Percentiles rank a stretch among this genome's conserved stretches.
phyloP scores from a whole-genome alignment of 805 yeast genomes.

The Candida ascalaphidarum region DNA sequence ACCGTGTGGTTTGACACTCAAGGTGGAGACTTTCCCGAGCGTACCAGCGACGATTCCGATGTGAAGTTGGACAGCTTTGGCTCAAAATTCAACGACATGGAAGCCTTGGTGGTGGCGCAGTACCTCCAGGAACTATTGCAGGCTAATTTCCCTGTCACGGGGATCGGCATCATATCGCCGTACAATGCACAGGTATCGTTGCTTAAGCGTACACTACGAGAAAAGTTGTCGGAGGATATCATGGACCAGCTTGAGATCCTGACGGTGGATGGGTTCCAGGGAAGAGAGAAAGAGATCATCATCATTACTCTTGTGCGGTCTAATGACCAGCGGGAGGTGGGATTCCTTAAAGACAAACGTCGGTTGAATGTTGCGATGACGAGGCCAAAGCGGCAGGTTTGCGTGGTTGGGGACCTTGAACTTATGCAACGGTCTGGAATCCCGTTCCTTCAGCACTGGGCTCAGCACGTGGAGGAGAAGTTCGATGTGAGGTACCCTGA shows the following conservation, averaged over 20 bases:
- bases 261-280: constrained; percentile 95
- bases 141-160: constrained; percentile 42
- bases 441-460: constrained; percentile 56
- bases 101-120: constrained; percentile 49
- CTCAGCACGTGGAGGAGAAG: constrained; percentile 56
- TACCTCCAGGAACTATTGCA: constrained; percentile 47
- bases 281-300: constrained; percentile 86
- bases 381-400: constrained; percentile 76
- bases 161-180: constrained; percentile 85
- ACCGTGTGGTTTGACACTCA: constrained; percentile 87
- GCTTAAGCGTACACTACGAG: constrained; percentile 37
- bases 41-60: constrained; percentile 24
- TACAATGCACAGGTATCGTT: constrained; percentile 78
- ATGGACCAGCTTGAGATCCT: constrained; percentile 57
- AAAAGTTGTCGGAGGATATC: constrained; percentile 11
- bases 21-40: constrained; percentile 76
- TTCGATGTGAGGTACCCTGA: constrained; percentile 62
- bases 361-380: constrained; percentile 92
- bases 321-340: constrained; percentile 62
- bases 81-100: constrained; percentile 75
- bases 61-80: constrained; percentile 15
- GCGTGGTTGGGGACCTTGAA: constrained; percentile 83
- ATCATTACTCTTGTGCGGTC: constrained; percentile 76
- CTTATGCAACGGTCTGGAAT: constrained; percentile 39
- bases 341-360: constrained; percentile 71